A percentile compares a stretch with the other conserved stretches of the same genome.
These are phyloP conservation scores for Pseudevernia furfuracea DNA, from an alignment of 495 filamentous ascomycete genomes.

Conservation along the genomic window DNA sequence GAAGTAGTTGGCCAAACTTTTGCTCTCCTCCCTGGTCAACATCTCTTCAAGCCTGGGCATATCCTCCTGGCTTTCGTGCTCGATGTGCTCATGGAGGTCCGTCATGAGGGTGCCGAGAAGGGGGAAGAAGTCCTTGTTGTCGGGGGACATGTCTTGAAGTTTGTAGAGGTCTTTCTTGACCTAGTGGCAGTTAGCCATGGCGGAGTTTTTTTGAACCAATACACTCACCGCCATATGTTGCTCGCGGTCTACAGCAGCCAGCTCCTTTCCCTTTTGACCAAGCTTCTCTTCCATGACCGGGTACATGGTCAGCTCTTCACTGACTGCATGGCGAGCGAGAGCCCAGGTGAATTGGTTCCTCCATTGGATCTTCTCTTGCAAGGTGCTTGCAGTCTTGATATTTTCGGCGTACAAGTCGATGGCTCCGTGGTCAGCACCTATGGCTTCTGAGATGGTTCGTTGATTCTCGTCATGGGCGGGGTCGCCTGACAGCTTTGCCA, in stretches of 20 bases:
- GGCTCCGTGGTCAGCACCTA: conserved; percentile 58
- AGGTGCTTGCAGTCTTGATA: conserved; percentile 42
- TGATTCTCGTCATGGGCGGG: conserved; percentile 3
- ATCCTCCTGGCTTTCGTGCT: conserved; percentile 17
- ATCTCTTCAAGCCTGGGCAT: conserved; percentile 21
- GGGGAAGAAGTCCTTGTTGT: conserved; percentile 11
- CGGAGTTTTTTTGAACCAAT: conserved; percentile 10
- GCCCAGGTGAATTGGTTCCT: conserved; percentile 68
- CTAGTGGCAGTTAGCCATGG: neutral
- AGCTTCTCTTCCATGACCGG: conserved; percentile 57
- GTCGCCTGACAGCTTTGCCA: neutral
- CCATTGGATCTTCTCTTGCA: conserved; percentile 44
- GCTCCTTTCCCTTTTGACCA: conserved; percentile 38
- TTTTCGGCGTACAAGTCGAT: conserved; percentile 52
- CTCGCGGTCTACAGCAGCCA: conserved; percentile 52
- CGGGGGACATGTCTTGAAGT: conserved; percentile 14
- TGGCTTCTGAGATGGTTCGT: conserved; percentile 43
- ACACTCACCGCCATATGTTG: conserved; percentile 48
- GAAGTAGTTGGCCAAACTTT: conserved; percentile 22
- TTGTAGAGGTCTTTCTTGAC: conserved; percentile 21
- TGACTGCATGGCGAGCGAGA: conserved; percentile 57
- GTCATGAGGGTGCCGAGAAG: conserved; percentile 15
- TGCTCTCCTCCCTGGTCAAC: conserved; percentile 26
- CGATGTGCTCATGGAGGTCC: conserved; percentile 17
- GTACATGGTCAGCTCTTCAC: conserved; percentile 64